A percentile compares a stretch with the other conserved stretches of the same genome.
Evolutionary conservation across 1,284 basidiomycete genomes (phyloP).

Genomic region (Ganoderma lucidum): DNA sequence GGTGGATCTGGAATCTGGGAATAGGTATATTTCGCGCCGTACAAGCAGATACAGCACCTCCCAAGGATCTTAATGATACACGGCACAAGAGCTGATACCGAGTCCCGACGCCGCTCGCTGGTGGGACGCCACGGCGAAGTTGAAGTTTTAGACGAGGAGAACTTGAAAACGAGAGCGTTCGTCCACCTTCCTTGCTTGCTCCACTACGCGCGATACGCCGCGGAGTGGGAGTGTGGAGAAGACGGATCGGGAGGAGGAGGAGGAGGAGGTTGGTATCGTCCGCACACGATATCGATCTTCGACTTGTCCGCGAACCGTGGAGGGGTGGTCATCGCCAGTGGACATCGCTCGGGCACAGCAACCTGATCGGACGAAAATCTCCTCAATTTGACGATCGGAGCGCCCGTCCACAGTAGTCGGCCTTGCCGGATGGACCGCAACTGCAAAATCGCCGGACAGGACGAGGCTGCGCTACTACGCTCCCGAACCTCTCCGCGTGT

Average conservation of each 20-base stretch:
- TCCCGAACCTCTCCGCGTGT: background rate
- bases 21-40: background rate
- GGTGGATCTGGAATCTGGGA: background rate
- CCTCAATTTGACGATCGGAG: background rate
- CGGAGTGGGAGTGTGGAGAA: slow-evolving; percentile 8
- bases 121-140: background rate
- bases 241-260: slow-evolving; percentile 1
- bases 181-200: background rate
- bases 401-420: background rate
- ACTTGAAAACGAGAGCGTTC: background rate
- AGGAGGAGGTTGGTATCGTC: background rate
- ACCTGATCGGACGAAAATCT: slow-evolving; percentile 1
- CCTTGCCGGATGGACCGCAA: background rate
- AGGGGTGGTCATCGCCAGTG: slow-evolving; percentile 17
- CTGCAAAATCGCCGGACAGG: background rate
- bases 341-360: slow-evolving; percentile 8
- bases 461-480: background rate
- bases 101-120: too few relatives aligned
- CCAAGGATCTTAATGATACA: background rate
- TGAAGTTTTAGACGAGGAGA: slow-evolving; percentile 5
- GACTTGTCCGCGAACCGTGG: slow-evolving; percentile 22
- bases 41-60: background rate
- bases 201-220: background rate
- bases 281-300: background rate
- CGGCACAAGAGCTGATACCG: too few relatives aligned